Conservation (phyloP, 1,139 yeast species). For the Candida sp. region DNA sequence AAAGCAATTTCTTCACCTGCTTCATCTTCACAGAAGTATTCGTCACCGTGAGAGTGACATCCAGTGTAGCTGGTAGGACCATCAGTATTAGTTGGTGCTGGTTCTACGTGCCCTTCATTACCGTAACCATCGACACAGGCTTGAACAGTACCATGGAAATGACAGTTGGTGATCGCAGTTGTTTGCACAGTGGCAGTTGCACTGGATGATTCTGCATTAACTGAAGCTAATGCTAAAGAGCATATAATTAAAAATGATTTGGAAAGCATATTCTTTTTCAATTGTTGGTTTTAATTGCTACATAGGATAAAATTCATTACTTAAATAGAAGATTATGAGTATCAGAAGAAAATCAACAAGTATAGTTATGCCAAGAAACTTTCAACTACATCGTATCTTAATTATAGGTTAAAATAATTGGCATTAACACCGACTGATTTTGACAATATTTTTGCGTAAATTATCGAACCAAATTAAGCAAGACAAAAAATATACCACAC, state of each 20-base stretch:
- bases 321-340: too few relatives aligned
- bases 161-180: constrained; percentile 21
- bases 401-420: not conserved
- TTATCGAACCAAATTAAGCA: not conserved
- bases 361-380: not conserved
- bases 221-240: not conserved
- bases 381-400: not conserved
- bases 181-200: not conserved
- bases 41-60: constrained; percentile 26
- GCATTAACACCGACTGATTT: not conserved
- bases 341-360: not conserved
- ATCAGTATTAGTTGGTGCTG: constrained; percentile 19
- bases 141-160: constrained; percentile 22
- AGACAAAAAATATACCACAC: not conserved
- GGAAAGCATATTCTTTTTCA: not conserved
- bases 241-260: not conserved
- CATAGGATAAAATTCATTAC: too few relatives aligned
- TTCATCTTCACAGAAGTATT: constrained; percentile 18
- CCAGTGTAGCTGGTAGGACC: constrained; percentile 22
- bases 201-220: not conserved
- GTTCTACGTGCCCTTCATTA: constrained; percentile 24
- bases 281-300: too few relatives aligned
- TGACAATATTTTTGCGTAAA: not conserved
- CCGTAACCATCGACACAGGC: constrained; percentile 24
- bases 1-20: constrained; percentile 21